Evolutionary conservation across 2,329 filamentous ascomycete genomes (phyloP), one percentile per base, ranked within the genome.

Genomic region (Paramyrothecium roridum): DNA sequence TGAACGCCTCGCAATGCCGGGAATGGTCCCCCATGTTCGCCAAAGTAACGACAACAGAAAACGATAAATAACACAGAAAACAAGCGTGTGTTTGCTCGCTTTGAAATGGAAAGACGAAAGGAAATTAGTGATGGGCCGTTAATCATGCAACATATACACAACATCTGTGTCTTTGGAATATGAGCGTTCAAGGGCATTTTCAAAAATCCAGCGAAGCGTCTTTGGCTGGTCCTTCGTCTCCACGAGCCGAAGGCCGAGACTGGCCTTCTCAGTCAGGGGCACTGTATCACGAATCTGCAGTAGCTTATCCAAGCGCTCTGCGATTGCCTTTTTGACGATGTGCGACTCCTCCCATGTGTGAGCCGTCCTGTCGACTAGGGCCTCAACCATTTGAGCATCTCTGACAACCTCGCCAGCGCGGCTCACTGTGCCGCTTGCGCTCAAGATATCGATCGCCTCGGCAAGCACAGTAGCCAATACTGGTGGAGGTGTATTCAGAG

Each of bases 391-490:
- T 19, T 74, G 71, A 51, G 89, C 77, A 12, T 79, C 76, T 11
- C 81, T 76, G 40, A 88, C 76, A 23, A 82, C 73, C 12, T 75
- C 72, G 1, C 77, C 67, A 12, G 89, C 66, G 13, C 79, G 75
- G 0, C 76, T 70, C 8, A 86, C 67, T 1, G 76, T 65, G 1
- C 86, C 84, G 6, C 80, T 82, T 1, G 86, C 82, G 13, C 83
- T 83, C 54, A 90, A 75, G 1, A 89, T 82, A 61, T 91, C 88
- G 34, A 87, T 76, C 0, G 87, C 86, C 50, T 85, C 80, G 34
- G 86, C 73, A 22, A 88, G 79, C 7, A 81, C 80, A 59, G 83
- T 83, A n/a, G 82, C 83, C 19, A 84, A 75, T 58, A 87, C 85
- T 0, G 87, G 85, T n/a, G 79, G 81, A 0, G 83, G 80, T 45